A percentile compares a stretch with the other conserved stretches of the same genome.
Evolutionary conservation across 768 basidiomycete species (phyloP).

Genomic region (Suillus hirtellus): DNA sequence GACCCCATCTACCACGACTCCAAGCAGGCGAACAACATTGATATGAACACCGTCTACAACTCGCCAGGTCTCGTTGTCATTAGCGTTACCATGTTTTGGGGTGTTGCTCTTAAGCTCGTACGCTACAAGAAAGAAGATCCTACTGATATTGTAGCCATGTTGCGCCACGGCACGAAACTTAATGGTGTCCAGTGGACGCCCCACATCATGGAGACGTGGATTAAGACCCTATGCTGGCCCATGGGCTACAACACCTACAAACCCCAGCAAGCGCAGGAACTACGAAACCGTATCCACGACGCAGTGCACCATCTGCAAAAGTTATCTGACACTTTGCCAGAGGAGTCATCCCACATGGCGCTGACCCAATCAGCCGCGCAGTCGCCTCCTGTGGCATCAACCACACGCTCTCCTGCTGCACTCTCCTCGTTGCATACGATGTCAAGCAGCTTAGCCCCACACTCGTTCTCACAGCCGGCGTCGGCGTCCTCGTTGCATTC

Average conservation of each 20-base stretch:
- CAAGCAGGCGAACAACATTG: slow-evolving; percentile 49
- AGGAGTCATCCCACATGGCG: not conserved
- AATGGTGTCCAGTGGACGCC: slow-evolving; percentile 58
- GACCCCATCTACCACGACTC: slow-evolving; percentile 65
- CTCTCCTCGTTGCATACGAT: slow-evolving; percentile 2
- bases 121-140: slow-evolving; percentile 65
- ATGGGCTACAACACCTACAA: slow-evolving; percentile 62
- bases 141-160: slow-evolving; percentile 63
- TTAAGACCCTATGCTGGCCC: slow-evolving; percentile 56
- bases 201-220: slow-evolving; percentile 55
- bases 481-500: not conserved
- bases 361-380: not conserved
- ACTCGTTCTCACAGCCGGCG: not conserved
- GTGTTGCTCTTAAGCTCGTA: slow-evolving; percentile 70
- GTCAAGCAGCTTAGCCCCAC: slow-evolving; percentile 4
- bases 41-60: slow-evolving; percentile 56
- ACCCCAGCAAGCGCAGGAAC: slow-evolving; percentile 41
- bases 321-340: slow-evolving; percentile 19
- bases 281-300: slow-evolving; percentile 53
- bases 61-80: slow-evolving; percentile 56
- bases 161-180: slow-evolving; percentile 58
- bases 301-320: slow-evolving; percentile 41
- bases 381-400: not conserved
- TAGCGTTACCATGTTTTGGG: slow-evolving; percentile 72
- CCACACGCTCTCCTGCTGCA: not conserved